phyloP scores from a whole-genome alignment of 139 green algal genomes.

The Chlamydomonas sphaeroides region DNA sequence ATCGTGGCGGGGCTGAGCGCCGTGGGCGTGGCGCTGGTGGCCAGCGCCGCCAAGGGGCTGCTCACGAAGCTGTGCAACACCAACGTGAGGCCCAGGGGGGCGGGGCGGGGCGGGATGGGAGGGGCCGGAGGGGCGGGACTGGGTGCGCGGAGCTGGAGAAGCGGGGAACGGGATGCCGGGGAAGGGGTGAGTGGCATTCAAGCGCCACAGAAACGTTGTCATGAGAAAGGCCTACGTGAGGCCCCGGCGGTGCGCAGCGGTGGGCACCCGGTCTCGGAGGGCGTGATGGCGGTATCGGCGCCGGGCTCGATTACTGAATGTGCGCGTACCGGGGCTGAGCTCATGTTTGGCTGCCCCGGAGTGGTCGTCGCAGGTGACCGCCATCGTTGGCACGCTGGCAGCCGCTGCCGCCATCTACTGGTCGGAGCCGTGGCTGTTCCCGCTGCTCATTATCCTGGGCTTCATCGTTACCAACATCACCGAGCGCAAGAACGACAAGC shows the following conservation, averaged over 20 bases:
- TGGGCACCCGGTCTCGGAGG: too few relatives aligned
- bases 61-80: conserved; percentile 75
- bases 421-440: conserved; percentile 83
- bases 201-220: too few relatives aligned
- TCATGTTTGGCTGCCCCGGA: too few relatives aligned
- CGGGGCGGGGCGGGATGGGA: neutral
- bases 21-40: conserved; percentile 87
- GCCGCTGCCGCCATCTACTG: conserved; percentile 83
- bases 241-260: too few relatives aligned
- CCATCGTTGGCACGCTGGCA: conserved; percentile 50
- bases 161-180: too few relatives aligned
- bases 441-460: conserved; percentile 74
- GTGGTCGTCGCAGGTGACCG: conserved; percentile 45
- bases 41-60: conserved; percentile 78
- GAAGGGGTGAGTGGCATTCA: too few relatives aligned
- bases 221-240: too few relatives aligned
- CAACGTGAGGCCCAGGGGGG: conserved; percentile 49
- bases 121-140: too few relatives aligned
- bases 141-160: too few relatives aligned
- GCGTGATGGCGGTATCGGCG: too few relatives aligned
- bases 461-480: conserved; percentile 61
- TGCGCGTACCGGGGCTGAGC: too few relatives aligned
- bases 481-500: conserved; percentile 30
- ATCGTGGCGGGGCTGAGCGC: conserved; percentile 75
- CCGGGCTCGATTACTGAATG: too few relatives aligned